phyloP scores from a whole-genome alignment of 495 filamentous ascomycete genomes.

The Aspergillus homomorphus region DNA sequence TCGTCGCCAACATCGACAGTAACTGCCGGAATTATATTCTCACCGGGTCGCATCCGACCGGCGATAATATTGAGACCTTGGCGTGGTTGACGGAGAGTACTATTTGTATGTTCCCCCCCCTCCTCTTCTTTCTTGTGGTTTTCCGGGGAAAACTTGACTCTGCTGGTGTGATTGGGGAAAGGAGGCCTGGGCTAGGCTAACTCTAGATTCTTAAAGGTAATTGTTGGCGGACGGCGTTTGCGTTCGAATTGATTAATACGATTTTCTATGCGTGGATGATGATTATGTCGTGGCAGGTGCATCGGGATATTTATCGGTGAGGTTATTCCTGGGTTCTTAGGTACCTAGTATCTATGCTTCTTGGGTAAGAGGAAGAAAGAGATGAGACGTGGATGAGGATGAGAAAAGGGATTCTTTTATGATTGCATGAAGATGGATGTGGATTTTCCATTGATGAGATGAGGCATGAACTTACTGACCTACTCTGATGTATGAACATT shows the following conservation, averaged over 20 bases:
- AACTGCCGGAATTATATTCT: conserved; percentile 76
- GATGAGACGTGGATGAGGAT: not conserved
- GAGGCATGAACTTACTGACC: not conserved
- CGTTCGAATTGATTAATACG: conserved; percentile 68
- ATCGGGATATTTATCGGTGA: conserved; percentile 56
- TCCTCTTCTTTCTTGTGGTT: not conserved
- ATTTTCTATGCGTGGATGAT: conserved; percentile 95
- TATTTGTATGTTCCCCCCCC: conserved; percentile 64
- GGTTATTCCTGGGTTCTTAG: conserved; percentile 16
- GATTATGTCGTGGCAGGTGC: conserved; percentile 86
- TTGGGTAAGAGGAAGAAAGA: not conserved
- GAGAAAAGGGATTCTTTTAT: not conserved
- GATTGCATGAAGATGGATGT: conserved; percentile 4
- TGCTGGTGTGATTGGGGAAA: not conserved
- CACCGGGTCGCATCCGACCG: conserved; percentile 50
- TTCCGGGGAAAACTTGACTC: too few species aligned
- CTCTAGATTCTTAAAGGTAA: conserved; percentile 31
- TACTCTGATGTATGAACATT: not conserved
- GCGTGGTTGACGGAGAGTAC: conserved; percentile 85
- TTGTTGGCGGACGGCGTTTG: conserved; percentile 60
- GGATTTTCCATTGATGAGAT: conserved; percentile 2
- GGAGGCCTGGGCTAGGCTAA: conserved; percentile 12
- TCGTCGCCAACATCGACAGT: conserved; percentile 66
- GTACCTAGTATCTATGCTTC: conserved; percentile 1
- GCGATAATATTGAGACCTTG: conserved; percentile 63